Evolutionary conservation across 257 asterid species (phyloP), one percentile per base, ranked within the genome.

Genomic region (Gynochthodes officinalis): DNA sequence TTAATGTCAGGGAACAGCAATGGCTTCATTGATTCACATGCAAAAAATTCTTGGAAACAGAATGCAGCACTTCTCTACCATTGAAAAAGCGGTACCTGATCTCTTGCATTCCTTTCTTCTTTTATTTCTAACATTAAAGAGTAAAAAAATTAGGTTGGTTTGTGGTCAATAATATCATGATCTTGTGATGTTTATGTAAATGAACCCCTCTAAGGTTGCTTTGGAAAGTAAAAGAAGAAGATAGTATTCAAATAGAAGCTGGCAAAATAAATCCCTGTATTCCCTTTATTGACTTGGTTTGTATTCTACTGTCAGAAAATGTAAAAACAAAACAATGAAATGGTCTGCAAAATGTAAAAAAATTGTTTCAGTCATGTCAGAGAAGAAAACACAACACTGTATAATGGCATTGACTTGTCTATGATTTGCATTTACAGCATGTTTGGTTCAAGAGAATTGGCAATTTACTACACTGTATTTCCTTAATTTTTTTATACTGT

Each of bases 1-100:
- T 68, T 69, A 74, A 82, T 81, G 79, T 73, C 95, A 92, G 98
- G 99, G 99, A 52, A 90, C 99, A 67, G 97, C 98, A 75, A 80
- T 95, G 89, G 87, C 97, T 39, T 95, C 99, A 44, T 79, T 95
- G 79, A 80, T 84, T 46, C 97, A 90, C 75, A 95, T 95, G 97
- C 99, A 95, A 79, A 89, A 92, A 89, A 92, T 94, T 77, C 84
- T 95, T 33, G 84, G 96, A 42, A 89, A 78, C 85, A 86, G 98
- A 78, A 76, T 89, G 88, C 98, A 90, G 79, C 96, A 95, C 80
- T 94, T 94, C 82, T 76, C 95, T 53, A 71, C 92, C 71, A 70
- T 89, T 70, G 96, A 87, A 83, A 95, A 95, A 89, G 98, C 96
- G 89, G 99, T 91, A 91, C 77, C 72, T 58, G 42, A 77, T 63